A percentile compares a stretch with the other conserved stretches of the same genome.
Conservation (phyloP, 352 stramenopile species). For the Phytophthora tubulina region DNA sequence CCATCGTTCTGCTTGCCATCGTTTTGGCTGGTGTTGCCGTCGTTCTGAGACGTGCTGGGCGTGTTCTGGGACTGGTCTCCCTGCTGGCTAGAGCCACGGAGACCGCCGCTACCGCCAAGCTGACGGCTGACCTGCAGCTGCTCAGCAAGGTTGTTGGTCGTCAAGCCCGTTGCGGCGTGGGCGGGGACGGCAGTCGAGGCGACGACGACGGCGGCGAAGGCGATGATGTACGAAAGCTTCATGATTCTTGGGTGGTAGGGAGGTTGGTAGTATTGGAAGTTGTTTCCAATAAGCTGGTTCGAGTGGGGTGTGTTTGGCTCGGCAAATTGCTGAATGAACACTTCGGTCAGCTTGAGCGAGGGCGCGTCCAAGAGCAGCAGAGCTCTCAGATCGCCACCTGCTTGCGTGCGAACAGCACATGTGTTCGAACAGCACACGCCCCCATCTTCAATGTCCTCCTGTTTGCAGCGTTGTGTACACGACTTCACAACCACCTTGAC, state of each 20-base stretch:
- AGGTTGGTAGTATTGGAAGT: conserved; percentile 4
- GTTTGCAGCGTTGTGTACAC: conserved; percentile 11
- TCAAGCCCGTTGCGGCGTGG: conserved; percentile 8
- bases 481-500: conserved; percentile 9
- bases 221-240: conserved; percentile 28
- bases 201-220: conserved; percentile 21
- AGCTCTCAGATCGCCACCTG: neutral
- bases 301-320: conserved; percentile 7
- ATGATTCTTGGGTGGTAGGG: conserved; percentile 8
- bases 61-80: conserved; percentile 16
- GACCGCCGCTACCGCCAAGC: conserved; percentile 10
- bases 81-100: conserved; percentile 15
- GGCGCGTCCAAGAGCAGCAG: neutral
- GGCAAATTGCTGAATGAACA: conserved; percentile 22
- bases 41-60: conserved; percentile 16
- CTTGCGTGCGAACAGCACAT: conserved; percentile 1
- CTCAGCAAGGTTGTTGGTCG: conserved; percentile 15
- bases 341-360: conserved; percentile 9
- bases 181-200: conserved; percentile 17
- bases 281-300: conserved; percentile 3
- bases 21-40: conserved; percentile 8
- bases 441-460: conserved; percentile 18
- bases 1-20: conserved; percentile 6
- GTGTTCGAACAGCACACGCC: conserved; percentile 16
- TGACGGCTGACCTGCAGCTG: conserved; percentile 9